A percentile compares a stretch with the other conserved stretches of the same genome.
Evolutionary conservation across 495 filamentous ascomycete genomes (phyloP).

Genomic region (Aspergillus cavernicola): DNA sequence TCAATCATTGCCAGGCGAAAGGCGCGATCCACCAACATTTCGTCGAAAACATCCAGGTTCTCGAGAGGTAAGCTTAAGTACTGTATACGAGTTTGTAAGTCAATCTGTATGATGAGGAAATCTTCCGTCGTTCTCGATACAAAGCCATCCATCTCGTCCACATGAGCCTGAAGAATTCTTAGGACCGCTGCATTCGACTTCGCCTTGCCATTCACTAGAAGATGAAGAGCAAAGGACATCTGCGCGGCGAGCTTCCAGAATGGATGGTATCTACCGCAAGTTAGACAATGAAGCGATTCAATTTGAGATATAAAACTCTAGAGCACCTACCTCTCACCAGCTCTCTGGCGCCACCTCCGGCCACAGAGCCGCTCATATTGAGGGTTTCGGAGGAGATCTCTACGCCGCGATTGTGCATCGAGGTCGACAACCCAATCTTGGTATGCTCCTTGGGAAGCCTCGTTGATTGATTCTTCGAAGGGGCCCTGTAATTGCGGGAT

Average conservation of each 20-base stretch:
- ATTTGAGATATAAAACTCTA: neutral
- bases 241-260: conserved; percentile 88
- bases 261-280: conserved; percentile 60
- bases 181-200: conserved; percentile 85
- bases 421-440: conserved; percentile 50
- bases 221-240: conserved; percentile 88
- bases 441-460: conserved; percentile 52
- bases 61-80: conserved; percentile 79
- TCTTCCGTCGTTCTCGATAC: conserved; percentile 81
- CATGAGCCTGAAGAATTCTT: conserved; percentile 84
- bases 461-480: conserved; percentile 87
- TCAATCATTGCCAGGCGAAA: conserved; percentile 78
- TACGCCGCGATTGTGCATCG: conserved; percentile 65
- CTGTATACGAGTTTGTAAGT: conserved; percentile 69
- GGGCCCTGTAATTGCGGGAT: conserved; percentile 83
- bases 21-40: conserved; percentile 78
- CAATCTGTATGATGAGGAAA: conserved; percentile 72
- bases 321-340: conserved; percentile 48
- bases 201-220: conserved; percentile 79
- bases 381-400: conserved; percentile 62
- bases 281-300: neutral
- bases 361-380: conserved; percentile 62
- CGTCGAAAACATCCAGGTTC: conserved; percentile 79
- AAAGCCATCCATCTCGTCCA: conserved; percentile 90
- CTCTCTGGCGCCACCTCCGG: conserved; percentile 68